A percentile compares a stretch with the other conserved stretches of the same genome.
phyloP scores from a whole-genome alignment of 352 stramenopile genomes.

The Thalassiosira livingstoniorum region DNA sequence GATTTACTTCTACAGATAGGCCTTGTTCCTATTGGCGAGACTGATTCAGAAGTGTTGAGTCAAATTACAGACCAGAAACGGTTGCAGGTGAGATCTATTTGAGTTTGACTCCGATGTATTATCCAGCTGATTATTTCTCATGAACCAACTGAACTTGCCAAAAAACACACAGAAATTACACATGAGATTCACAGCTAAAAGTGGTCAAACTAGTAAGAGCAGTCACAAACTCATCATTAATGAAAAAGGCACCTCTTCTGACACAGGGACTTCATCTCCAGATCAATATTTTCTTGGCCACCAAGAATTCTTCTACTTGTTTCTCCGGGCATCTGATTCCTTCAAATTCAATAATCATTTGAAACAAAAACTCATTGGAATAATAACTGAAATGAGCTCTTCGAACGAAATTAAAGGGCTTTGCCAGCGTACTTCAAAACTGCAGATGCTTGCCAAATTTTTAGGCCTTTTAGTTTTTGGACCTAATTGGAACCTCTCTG shows the following conservation, averaged over 20 bases:
- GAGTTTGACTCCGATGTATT: not conserved
- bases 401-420: constrained; percentile 52
- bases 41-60: constrained; percentile 75
- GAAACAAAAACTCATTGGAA: constrained; percentile 39
- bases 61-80: constrained; percentile 71
- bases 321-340: constrained; percentile 68
- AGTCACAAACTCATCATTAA: constrained; percentile 47
- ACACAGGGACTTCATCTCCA: constrained; percentile 25
- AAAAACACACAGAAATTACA: constrained; percentile 79
- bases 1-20: constrained; percentile 82
- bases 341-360: constrained; percentile 78
- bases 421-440: constrained; percentile 60
- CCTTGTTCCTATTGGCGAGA: constrained; percentile 74
- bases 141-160: no score
- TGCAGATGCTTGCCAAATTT: constrained; percentile 76
- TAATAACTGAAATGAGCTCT: constrained; percentile 38
- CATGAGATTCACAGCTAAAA: constrained; percentile 63
- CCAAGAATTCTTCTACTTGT: constrained; percentile 84
- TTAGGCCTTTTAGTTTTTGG: constrained; percentile 78
- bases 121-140: not conserved
- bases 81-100: constrained; percentile 51
- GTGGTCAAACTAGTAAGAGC: constrained; percentile 53
- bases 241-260: constrained; percentile 28
- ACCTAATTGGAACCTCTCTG: constrained; percentile 78
- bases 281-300: constrained; percentile 75